Evolutionary conservation across 2,329 filamentous ascomycete genomes (phyloP).

Genomic region (Dactylonectria macrodidyma): DNA sequence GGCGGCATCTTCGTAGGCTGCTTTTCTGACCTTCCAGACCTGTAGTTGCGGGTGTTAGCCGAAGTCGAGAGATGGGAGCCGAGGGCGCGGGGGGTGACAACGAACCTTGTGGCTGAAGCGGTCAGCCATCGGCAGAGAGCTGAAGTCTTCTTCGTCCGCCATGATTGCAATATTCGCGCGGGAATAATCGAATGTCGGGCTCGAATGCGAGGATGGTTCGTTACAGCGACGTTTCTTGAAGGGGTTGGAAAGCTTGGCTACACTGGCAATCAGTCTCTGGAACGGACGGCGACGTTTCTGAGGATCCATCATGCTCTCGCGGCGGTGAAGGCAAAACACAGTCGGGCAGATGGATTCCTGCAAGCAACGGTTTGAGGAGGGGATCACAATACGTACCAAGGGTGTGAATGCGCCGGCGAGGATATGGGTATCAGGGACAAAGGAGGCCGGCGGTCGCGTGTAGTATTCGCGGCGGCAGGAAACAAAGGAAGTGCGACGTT

Average conservation of each 20-base stretch:
- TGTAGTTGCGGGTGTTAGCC: constrained; percentile 26
- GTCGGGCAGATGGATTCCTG: neutral
- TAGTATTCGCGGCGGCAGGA: constrained; percentile 34
- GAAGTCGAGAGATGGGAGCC: neutral
- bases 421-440: constrained; percentile 39
- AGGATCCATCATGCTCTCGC: constrained; percentile 43
- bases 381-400: constrained; percentile 20
- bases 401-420: constrained; percentile 17
- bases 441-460: constrained; percentile 39
- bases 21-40: constrained; percentile 94
- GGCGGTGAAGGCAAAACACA: neutral
- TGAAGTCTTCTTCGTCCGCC: constrained; percentile 91
- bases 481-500: constrained; percentile 46
- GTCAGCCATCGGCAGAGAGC: constrained; percentile 82
- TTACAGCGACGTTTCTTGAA: constrained; percentile 34
- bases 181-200: constrained; percentile 35
- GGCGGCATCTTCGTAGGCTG: constrained; percentile 91
- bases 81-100: neutral
- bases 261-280: constrained; percentile 50
- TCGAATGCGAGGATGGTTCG: constrained; percentile 44
- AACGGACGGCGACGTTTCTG: constrained; percentile 44
- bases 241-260: constrained; percentile 46
- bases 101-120: constrained; percentile 86
- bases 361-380: constrained; percentile 1
- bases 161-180: constrained; percentile 61